A percentile compares a stretch with the other conserved stretches of the same genome.
These are phyloP conservation scores for Bipolaris oryzae DNA, from an alignment of 2,329 filamentous ascomycete species.

Conservation along the genomic window DNA sequence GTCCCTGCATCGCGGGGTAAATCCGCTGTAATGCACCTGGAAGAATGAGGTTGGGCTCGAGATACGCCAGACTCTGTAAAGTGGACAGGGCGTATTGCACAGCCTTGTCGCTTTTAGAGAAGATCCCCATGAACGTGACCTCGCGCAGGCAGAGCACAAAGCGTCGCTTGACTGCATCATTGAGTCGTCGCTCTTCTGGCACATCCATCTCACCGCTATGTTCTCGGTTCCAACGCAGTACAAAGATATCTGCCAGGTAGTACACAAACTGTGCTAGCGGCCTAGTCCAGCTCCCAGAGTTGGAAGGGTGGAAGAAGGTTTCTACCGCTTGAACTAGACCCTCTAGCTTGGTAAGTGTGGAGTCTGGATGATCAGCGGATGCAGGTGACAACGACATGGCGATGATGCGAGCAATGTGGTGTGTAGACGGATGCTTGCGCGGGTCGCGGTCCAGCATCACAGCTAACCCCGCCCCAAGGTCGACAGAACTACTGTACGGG, in stretches of 20 bases:
- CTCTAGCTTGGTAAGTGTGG: conserved; percentile 83
- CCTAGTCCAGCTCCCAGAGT: conserved; percentile 89
- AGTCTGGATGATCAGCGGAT: conserved; percentile 77
- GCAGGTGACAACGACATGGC: conserved; percentile 89
- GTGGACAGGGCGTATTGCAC: conserved; percentile 92
- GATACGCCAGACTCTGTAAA: conserved; percentile 83
- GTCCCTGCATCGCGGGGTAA: conserved; percentile 93
- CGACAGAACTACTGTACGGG: conserved; percentile 80
- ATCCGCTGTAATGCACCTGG: conserved; percentile 94
- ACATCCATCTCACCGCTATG: conserved; percentile 89
- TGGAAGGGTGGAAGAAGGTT: conserved; percentile 98
- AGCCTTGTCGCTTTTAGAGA: conserved; percentile 90
- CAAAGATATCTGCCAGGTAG: conserved; percentile 93
- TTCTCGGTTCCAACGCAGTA: conserved; percentile 97
- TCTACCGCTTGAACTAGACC: conserved; percentile 93
- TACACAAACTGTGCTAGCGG: conserved; percentile 88
- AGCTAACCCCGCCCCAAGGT: conserved; percentile 81
- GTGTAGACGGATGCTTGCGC: conserved; percentile 88
- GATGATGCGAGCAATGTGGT: conserved; percentile 92
- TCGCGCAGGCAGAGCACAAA: conserved; percentile 90
- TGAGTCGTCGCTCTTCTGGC: conserved; percentile 78
- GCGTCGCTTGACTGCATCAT: conserved; percentile 78
- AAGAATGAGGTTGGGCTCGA: conserved; percentile 89
- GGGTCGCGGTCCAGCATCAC: conserved; percentile 89
- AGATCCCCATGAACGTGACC: conserved; percentile 97